Evolutionary conservation across 1,284 basidiomycete genomes (phyloP), one percentile per base, ranked within the genome.

Genomic region (Ustilago curta): DNA sequence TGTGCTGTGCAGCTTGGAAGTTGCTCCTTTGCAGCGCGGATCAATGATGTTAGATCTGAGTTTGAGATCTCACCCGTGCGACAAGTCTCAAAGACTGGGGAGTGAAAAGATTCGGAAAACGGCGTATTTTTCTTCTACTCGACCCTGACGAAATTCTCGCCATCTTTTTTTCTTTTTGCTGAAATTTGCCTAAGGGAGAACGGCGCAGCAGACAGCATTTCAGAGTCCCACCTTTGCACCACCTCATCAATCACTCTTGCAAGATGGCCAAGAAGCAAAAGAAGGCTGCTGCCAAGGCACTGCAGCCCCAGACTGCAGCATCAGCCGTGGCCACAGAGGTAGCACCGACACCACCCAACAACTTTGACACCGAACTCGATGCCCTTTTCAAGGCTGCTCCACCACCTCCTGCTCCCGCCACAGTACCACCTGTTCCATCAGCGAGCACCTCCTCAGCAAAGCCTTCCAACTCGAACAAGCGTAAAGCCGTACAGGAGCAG

Each of bases 301-400:
- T 53, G 4, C 18, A 37, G 9, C 14, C 35, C 16, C 11, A 37
- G 35, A 12, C 35, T 14, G 35, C 31, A 1, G 12, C 57, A n/a
- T 5, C 42, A n/a, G 19, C 50, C 14, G 29, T 56, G 4, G 18
- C 50, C 12, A n/a, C 59, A 9, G 31, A 59, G 23, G 29, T 27
- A 48, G 31, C 43, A 2, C 37, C 42, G 5, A 23, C 52, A 3
- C 49, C 58, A n/a, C 42, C 47, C 39, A 52, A 49, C 39, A 52
- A 49, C 55, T 81, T 83, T 48, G 81, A 83, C 51, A 27, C 68
- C 1, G 81, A 82, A 56, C 73, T 83, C 35, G 81, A 82, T 40
- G 81, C 81, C 19, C 70, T 83, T 59, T 83, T 83, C 73, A 70
- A 69, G 31, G 63, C 53, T 18, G 63, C 58, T 32, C 61, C 72